Base-by-base conservation (phyloP, 2,329 filamentous ascomycete genomes). In the Arthrinium puccinioides region DNA sequence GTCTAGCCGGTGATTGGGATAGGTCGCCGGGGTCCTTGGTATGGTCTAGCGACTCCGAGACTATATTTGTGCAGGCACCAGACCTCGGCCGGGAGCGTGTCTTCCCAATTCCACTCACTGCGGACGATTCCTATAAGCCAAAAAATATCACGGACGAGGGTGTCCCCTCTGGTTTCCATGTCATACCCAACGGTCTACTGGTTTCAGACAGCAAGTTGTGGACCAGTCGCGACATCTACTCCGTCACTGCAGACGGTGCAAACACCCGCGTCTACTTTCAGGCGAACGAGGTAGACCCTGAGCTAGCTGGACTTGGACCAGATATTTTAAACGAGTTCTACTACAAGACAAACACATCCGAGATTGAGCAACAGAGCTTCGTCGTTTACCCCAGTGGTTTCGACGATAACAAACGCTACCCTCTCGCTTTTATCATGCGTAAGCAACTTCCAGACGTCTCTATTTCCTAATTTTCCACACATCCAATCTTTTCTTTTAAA, bases 401-500 rank as follows among this genome's bases (percentile, higher is more conserved):
- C 38, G 53, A 54, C 38, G 46, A 50, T 39, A 48, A 41, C 44
- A 59, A 69, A 45, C 70, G 63, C 43, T 76, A 76, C 43, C 72
- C 72, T 6, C 47, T 76, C 11, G 70, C 70, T 2, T 75, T 71
- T 47, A 51, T 76, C 42, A 63, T 72, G 9, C 72, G n/a, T n/a
- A n/a, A n/a, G n/a, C n/a, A n/a, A n/a, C n/a, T n/a, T n/a, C n/a
- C n/a, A n/a, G n/a, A n/a, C n/a, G n/a, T n/a, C n/a, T n/a, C n/a
- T n/a, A n/a, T n/a, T n/a, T n/a, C n/a, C n/a, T n/a, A n/a, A n/a
- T n/a, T n/a, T n/a, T n/a, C n/a, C n/a, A n/a, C n/a, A n/a, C n/a
- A n/a, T n/a, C n/a, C n/a, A n/a, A n/a, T n/a, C n/a, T n/a, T n/a
- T n/a, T n/a, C n/a, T n/a, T n/a, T n/a, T n/a, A n/a, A n/a, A n/a